phyloP scores from a whole-genome alignment of 2,329 filamentous ascomycete genomes.

The Mycosphaerella sp. region DNA sequence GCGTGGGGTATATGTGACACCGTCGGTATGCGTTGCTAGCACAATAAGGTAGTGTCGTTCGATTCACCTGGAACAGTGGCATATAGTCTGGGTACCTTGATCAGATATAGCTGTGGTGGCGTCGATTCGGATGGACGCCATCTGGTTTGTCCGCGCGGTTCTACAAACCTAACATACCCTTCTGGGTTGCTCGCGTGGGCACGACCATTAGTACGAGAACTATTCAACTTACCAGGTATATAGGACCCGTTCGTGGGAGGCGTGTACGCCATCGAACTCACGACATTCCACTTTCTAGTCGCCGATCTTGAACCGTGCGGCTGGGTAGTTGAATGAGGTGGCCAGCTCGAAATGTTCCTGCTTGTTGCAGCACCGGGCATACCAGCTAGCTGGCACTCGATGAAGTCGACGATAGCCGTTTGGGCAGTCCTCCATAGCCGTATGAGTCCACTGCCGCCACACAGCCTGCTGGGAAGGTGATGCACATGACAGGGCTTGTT shows the following conservation, averaged over 20 bases:
- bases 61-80: constrained; percentile 11
- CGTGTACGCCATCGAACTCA: constrained; percentile 4
- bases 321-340: not conserved
- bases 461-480: no score
- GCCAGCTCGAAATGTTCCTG: constrained; percentile 6
- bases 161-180: not conserved
- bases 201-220: no score
- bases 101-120: not conserved
- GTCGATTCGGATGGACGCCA: constrained; percentile 9
- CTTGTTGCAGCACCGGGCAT: not conserved
- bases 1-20: constrained; percentile 5
- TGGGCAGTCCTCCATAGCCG: constrained; percentile 3
- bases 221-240: constrained; percentile 1
- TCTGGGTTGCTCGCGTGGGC: constrained; percentile 4
- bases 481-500: no score
- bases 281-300: not conserved
- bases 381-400: not conserved
- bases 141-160: not conserved
- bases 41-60: constrained; percentile 7
- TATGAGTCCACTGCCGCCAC: no score
- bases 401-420: constrained; percentile 4
- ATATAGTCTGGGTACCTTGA: constrained; percentile 2
- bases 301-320: not conserved
- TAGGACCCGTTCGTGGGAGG: constrained; percentile 6
- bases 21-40: constrained; percentile 10